Evolutionary conservation across 2,329 filamentous ascomycete genomes (phyloP).

Genomic region (Colletotrichum aenigma): DNA sequence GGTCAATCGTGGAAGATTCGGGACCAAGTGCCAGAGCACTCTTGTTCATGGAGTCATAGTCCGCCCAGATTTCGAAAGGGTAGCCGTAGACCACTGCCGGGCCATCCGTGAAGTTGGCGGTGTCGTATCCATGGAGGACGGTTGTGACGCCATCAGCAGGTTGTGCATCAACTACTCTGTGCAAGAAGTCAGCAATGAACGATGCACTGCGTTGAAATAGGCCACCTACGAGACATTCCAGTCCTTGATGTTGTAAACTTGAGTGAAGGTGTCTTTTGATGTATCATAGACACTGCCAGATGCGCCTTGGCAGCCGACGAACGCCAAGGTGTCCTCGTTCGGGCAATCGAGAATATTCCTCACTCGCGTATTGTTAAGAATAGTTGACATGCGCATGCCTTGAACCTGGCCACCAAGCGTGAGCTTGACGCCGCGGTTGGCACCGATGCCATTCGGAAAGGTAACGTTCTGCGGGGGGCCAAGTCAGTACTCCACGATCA

Average conservation of each 20-base stretch:
- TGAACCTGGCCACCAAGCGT: constrained; percentile 18
- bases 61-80: constrained; percentile 22
- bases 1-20: constrained; percentile 18
- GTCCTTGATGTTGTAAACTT: constrained; percentile 8
- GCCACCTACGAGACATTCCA: constrained; percentile 18
- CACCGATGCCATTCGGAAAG: constrained; percentile 20
- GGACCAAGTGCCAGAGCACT: constrained; percentile 19
- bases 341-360: constrained; percentile 17
- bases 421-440: constrained; percentile 18
- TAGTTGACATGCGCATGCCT: constrained; percentile 19
- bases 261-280: neutral
- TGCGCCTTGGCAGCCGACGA: constrained; percentile 16
- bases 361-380: constrained; percentile 18
- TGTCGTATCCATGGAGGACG: constrained; percentile 16
- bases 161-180: constrained; percentile 1
- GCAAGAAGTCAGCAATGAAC: neutral
- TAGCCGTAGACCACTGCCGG: constrained; percentile 14
- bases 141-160: constrained; percentile 5
- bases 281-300: constrained; percentile 19
- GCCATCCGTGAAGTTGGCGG: constrained; percentile 18
- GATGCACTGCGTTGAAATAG: fast-evolving
- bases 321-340: neutral
- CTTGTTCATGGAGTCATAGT: constrained; percentile 19
- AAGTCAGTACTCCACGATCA: neutral
- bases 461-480: constrained; percentile 9